Evolutionary conservation across 345 rosid genomes (phyloP), one percentile per base, ranked within the genome.

Genomic region (Leavenworthia alabamica): DNA sequence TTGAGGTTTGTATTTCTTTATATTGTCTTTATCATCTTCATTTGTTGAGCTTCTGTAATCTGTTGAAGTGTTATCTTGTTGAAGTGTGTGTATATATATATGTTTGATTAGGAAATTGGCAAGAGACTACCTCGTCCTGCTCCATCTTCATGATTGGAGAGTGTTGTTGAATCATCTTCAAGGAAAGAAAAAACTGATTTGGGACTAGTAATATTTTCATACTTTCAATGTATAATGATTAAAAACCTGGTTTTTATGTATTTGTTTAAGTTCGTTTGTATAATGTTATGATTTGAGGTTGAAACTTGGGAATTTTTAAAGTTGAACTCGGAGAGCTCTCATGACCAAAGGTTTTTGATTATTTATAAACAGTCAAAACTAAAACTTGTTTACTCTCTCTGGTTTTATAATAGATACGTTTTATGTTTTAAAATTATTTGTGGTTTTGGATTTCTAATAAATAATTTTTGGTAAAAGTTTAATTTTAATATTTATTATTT

Each of bases 71-170:
- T 44, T 69, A 62, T 62, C 39, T 47, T 48, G 53, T 48, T 54
- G 62, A 5, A 15, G 13, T 64, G 65, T 41, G 7, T n/a, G n/a
- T n/a, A n/a, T 20, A 20, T 35, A 4, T 46, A 3, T 46, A 26
- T 39, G 32, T 52, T 6, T 75, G 62, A 54, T 92, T 92, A 91
- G 98, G 98, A 91, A 86, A 88, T 91, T 37, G 98, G 86, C 8
- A 86, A 88, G 71, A 78, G 96, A 50, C 86, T 91, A 22, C 96
- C 90, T n/a, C 86, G 86, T 10, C 90, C 90, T 12, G 75, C 82
- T 37, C 62, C 82, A 0, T 4, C 79, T 5, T 77, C 88, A 65
- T 87, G 77, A 81, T 77, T 17, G 63, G 40, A 63, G 72, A 63
- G 72, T 35, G 71, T 43, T 35, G 71, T 43, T 68, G 67, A 55